phyloP scores from a whole-genome alignment of 2,329 filamentous ascomycete genomes.

The Aureobasidium leucospermi region DNA sequence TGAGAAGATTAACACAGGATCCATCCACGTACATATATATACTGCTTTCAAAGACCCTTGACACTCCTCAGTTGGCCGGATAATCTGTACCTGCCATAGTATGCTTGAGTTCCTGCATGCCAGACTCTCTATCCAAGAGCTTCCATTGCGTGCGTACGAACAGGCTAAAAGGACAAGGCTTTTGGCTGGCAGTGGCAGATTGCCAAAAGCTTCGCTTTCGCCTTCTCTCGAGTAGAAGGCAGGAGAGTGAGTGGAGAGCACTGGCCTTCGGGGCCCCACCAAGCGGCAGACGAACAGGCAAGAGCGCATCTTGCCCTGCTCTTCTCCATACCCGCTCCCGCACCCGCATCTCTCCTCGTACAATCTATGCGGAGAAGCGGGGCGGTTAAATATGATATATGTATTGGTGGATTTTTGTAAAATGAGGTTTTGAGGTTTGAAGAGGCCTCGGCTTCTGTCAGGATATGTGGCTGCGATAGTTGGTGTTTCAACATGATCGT shows the following conservation, averaged over 20 bases:
- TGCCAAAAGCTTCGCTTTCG: not conserved
- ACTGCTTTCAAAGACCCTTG: not conserved
- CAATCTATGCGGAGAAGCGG: not conserved
- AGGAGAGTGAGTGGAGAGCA: not conserved
- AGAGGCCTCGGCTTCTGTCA: not conserved
- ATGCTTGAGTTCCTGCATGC: not conserved
- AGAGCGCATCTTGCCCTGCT: not conserved
- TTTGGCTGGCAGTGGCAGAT: not conserved
- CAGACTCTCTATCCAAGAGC: not conserved
- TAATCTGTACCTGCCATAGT: slow-evolving; percentile 4
- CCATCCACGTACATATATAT: slow-evolving; percentile 4
- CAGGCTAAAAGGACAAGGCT: slow-evolving; percentile 6
- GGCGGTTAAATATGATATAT: not conserved
- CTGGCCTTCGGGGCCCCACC: slow-evolving; percentile 5
- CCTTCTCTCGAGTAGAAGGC: not conserved
- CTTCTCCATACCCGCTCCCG: slow-evolving; percentile 4
- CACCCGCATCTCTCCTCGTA: not conserved
- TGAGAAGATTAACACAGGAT: not conserved
- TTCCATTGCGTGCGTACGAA: not conserved
- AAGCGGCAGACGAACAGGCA: slow-evolving; percentile 2
- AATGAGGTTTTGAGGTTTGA: not conserved
- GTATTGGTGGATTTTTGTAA: not conserved
- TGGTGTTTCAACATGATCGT: not conserved
- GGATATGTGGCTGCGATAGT: not conserved
- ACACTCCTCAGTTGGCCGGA: not conserved